Evolutionary conservation across 805 yeast species (phyloP).

Genomic region (Myxozyma vanderwaltii): DNA sequence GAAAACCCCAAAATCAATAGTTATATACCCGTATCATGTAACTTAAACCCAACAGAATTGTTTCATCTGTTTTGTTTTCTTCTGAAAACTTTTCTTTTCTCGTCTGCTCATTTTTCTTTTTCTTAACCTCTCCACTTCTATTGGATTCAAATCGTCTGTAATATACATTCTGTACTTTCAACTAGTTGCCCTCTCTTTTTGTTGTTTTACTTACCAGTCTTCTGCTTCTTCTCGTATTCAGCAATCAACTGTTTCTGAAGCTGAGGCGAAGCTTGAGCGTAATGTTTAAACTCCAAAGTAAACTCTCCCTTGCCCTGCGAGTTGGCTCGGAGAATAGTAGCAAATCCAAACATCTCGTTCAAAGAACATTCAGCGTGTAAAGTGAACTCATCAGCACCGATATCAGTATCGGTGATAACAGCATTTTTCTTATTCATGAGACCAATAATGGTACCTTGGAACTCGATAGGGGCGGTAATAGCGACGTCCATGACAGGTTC

Average conservation of each 20-base stretch:
- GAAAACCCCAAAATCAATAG: neutral
- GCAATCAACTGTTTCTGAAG: slow-evolving; percentile 88
- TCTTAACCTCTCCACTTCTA: too few relatives aligned
- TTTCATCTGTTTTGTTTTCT: neutral
- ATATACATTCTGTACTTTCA: neutral
- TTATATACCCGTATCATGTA: neutral
- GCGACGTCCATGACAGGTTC: slow-evolving; percentile 97
- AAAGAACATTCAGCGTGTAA: slow-evolving; percentile 94
- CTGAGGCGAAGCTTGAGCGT: slow-evolving; percentile 87
- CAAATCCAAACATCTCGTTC: slow-evolving; percentile 94
- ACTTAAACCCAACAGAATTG: neutral
- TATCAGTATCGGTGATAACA: slow-evolving; percentile 89
- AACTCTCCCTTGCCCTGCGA: slow-evolving; percentile 99
- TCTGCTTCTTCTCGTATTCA: slow-evolving; percentile 64
- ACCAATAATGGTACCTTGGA: slow-evolving; percentile 92
- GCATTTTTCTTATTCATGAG: slow-evolving; percentile 90
- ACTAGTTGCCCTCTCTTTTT: neutral
- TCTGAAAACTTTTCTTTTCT: neutral
- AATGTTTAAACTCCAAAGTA: slow-evolving; percentile 89
- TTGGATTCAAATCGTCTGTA: neutral
- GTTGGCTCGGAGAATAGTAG: slow-evolving; percentile 90
- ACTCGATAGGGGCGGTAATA: slow-evolving; percentile 92
- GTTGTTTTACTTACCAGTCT: neutral
- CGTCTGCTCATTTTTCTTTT: too few relatives aligned
- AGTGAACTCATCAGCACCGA: slow-evolving; percentile 91